Percentiles rank a stretch among this genome's conserved stretches.
Conservation (phyloP, 1,284 basidiomycete species). For the Fomitopsis pinicola region DNA sequence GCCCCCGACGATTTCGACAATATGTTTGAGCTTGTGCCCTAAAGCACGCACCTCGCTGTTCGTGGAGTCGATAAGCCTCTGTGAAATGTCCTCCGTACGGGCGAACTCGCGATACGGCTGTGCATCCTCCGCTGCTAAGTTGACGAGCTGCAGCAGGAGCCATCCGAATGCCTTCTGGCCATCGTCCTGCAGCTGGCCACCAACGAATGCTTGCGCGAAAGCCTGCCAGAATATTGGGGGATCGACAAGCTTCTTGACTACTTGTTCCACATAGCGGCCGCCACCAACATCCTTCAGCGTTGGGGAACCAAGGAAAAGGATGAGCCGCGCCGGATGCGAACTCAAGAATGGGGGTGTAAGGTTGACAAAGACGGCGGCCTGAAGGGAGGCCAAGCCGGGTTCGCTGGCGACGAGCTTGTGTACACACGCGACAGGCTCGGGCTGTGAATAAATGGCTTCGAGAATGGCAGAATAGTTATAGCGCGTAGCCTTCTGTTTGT, state of each 20-base stretch:
- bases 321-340: neutral
- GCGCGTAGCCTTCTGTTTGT: neutral
- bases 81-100: conserved; percentile 27
- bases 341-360: neutral
- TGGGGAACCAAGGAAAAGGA: neutral
- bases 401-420: neutral
- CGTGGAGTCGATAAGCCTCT: conserved; percentile 31
- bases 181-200: conserved; percentile 30
- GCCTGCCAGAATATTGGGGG: conserved; percentile 52
- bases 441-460: neutral
- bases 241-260: conserved; percentile 41
- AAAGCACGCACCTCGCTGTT: conserved; percentile 28
- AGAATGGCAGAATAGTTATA: neutral
- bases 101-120: conserved; percentile 36
- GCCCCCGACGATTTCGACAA: conserved; percentile 29
- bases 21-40: conserved; percentile 40
- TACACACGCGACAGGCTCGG: neutral
- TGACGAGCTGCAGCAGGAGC: conserved; percentile 47
- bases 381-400: neutral
- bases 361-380: neutral
- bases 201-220: conserved; percentile 37
- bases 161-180: conserved; percentile 41
- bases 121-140: conserved; percentile 32
- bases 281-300: conserved; percentile 25
- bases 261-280: conserved; percentile 37